A percentile compares a stretch with the other conserved stretches of the same genome.
Evolutionary conservation across 108 stramenopile species (phyloP).

Genomic region (Stephanodiscus triporus): DNA sequence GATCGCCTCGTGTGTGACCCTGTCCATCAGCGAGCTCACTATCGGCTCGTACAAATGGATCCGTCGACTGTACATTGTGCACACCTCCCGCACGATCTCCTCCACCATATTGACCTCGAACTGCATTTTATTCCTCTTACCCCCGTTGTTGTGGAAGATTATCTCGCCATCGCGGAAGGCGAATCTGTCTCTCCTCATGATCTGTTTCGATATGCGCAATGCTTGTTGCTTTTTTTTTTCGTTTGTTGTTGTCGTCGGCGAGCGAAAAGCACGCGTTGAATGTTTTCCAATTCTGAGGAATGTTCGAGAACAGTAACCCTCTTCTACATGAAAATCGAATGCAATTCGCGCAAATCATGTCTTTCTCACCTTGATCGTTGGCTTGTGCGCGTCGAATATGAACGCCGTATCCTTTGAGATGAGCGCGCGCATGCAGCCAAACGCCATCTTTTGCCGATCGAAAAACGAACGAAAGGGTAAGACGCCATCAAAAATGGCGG

Average conservation of each 20-base stretch:
- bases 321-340: not conserved
- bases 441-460: slow-evolving; percentile 16
- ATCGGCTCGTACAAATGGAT: slow-evolving; percentile 87
- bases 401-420: slow-evolving; percentile 58
- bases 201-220: slow-evolving; percentile 29
- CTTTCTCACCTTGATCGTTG: slow-evolving; percentile 49
- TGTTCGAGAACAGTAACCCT: not conserved
- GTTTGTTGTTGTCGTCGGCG: no score
- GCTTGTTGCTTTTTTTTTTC: slow-evolving; percentile 37
- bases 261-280: not conserved
- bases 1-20: slow-evolving; percentile 69
- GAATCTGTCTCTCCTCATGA: slow-evolving; percentile 33
- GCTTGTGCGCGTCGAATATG: slow-evolving; percentile 79
- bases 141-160: slow-evolving; percentile 11
- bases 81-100: slow-evolving; percentile 73
- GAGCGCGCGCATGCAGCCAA: slow-evolving; percentile 82
- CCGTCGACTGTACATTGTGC: slow-evolving; percentile 73
- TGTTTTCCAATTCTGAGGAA: not conserved
- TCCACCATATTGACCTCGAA: slow-evolving; percentile 86
- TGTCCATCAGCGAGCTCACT: slow-evolving; percentile 72
- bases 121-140: slow-evolving; percentile 41
- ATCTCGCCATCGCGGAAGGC: slow-evolving; percentile 35
- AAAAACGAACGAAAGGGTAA: no score
- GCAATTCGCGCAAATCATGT: slow-evolving; percentile 21
- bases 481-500: not conserved